These are phyloP conservation scores for Trichoderma koningiopsis DNA, from an alignment of 2,329 filamentous ascomycete genomes.

Conservation along the genomic window DNA sequence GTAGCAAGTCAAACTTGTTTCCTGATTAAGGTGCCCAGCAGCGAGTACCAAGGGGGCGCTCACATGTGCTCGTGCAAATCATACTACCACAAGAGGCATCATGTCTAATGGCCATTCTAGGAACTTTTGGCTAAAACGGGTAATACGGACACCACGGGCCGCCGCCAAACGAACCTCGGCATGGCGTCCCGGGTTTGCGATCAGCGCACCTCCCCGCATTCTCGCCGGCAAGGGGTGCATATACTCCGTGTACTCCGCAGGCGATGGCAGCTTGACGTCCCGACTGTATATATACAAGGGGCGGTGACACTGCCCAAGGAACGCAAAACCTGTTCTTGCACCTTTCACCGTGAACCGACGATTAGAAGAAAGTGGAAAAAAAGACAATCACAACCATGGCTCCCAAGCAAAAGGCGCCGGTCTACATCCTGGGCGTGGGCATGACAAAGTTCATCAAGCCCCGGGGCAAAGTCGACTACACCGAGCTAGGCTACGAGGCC, in stretches of 20 bases:
- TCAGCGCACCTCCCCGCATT: constrained; percentile 15
- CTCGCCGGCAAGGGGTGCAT: neutral
- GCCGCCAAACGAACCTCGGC: constrained; percentile 14
- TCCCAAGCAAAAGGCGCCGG: constrained; percentile 53
- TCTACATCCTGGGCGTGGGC: constrained; percentile 94
- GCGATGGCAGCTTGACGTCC: neutral
- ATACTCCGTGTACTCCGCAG: neutral
- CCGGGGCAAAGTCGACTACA: constrained; percentile 90
- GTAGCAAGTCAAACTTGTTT: neutral
- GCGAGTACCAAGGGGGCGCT: neutral
- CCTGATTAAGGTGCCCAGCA: neutral
- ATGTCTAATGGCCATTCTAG: neutral
- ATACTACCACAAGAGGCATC: neutral
- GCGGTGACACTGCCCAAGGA: neutral
- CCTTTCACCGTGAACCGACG: neutral
- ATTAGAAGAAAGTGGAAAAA: neutral
- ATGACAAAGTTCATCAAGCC: constrained; percentile 99
- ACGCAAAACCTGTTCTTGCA: neutral
- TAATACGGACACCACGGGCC: constrained; percentile 10
- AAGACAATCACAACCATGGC: constrained; percentile 44
- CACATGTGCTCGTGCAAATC: neutral
- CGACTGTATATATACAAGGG: neutral
- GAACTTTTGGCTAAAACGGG: neutral
- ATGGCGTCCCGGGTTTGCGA: neutral
- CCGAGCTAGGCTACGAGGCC: constrained; percentile 90